Base-by-base conservation (phyloP, 495 filamentous ascomycete genomes). In the Podospora australis region DNA sequence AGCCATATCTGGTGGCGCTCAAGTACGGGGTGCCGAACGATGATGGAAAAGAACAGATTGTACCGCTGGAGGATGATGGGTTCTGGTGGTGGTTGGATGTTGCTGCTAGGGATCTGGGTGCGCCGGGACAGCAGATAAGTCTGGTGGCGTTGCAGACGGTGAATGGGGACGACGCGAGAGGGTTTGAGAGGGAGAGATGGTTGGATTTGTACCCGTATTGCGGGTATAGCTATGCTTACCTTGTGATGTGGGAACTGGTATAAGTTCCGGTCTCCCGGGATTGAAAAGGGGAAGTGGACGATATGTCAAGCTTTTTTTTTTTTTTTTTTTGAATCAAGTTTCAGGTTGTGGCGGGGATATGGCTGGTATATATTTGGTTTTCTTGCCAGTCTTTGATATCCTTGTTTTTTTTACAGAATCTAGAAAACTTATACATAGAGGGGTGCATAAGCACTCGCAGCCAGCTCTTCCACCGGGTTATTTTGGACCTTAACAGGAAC, bases 1-100 rank as follows among this genome's bases (percentile, higher is more conserved):
- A 78, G 53, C 78, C 78, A 6, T 83, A 78, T 40, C 63, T 88
- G 19, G 81, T 88, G 58, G 62, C 85, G 23, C 66, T 96, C 23
- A 71, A 72, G 46, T 75, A 86, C 11, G 70, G 81, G 14, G 86
- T 82, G 1, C 42, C 76, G 30, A 13, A 16, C 7, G 84, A 87
- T 54, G 88, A 86, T 2, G 63, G 78, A 17, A 78, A 82, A 20
- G 82, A 90, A 16, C 77, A 78, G n/a, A 56, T 87, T 0, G 69
- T 85, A 0, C 79, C 87, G 19, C 29, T 78, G 46, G 77, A 77
- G 57, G 82, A 60, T 58, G 82, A 82, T 66, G 89, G 74, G 50
- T 77, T 66, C 23, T 77, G 81, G 60, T 91, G 81, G 79, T 94
- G 86, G 75, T 62, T 78, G 2, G 90, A 95, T 66, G 73, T 95